Evolutionary conservation across 129 eudicot species (phyloP), one percentile per base, ranked within the genome.

Genomic region (Escallonia herrerae): DNA sequence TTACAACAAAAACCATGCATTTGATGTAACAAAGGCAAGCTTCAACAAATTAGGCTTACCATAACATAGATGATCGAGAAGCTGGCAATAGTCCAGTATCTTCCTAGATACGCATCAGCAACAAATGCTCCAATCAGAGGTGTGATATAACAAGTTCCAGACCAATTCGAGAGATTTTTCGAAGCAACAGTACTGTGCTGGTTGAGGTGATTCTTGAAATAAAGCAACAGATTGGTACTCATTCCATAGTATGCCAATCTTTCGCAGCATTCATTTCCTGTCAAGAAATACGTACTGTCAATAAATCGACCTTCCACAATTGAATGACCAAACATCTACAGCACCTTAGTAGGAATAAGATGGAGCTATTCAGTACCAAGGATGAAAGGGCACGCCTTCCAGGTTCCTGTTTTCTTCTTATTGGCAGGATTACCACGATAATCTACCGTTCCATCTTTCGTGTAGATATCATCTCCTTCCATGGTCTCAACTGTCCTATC

Each of bases 211-310:
- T 69, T 50, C 73, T 65, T 90, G 47, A 90, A 78, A 56, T 86
- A 90, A 38, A 76, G 73, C 40, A 90, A 83, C 60, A 90, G 60
- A 79, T 86, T 86, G 11, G 90, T 70, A 69, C 86, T 75, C 88
- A 90, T 76, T 65, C 97, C 97, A 67, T 77, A 82, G 77, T 22
- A 85, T 4, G 94, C 96, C 68, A 89, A 62, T 69, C 94, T 75
- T 71, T 89, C 97, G 57, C 88, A 86, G 71, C 87, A 86, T 82
- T 90, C 89, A 65, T 77, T 81, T 15, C 93, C 90, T 90, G 80
- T 44, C 49, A 47, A 66, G 44, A 71, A 40, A 75, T 41, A 43
- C 15, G 3, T 43, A 62, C 14, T 44, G 8, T 13, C 51, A 42
- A 14, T 3, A 40, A 41, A 46, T 38, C 12, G 43, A 38, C 22